Conservation (phyloP, 306 rosid genomes). For the Elaeagnus macrophylla region DNA sequence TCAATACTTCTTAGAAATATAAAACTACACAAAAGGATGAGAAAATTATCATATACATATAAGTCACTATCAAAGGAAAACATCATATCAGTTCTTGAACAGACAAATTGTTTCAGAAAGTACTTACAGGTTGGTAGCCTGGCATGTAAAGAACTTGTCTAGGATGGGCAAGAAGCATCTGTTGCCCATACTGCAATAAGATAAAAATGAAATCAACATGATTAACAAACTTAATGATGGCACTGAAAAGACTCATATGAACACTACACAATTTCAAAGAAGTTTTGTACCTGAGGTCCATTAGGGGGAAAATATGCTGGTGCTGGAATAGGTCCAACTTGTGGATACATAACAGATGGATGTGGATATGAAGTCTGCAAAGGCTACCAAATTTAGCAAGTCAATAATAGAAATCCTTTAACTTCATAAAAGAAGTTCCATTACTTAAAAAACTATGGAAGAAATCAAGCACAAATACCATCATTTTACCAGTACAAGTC, state of each 20-base stretch:
- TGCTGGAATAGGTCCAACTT: conserved; percentile 54
- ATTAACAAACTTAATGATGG: background rate
- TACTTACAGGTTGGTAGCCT: conserved; percentile 73
- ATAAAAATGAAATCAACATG: conserved; percentile 18
- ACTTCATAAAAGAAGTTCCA: background rate
- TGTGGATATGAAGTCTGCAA: conserved; percentile 61
- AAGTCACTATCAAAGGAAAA: background rate
- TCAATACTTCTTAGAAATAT: too few relatives aligned
- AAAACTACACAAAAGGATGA: background rate
- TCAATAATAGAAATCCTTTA: background rate
- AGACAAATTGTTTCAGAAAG: conserved; percentile 3
- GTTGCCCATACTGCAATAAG: conserved; percentile 75
- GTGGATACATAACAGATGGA: conserved; percentile 71
- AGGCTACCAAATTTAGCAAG: conserved; percentile 16
- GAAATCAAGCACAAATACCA: background rate
- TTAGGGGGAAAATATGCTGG: conserved; percentile 73
- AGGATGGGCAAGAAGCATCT: conserved; percentile 64
- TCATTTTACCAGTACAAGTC: background rate
- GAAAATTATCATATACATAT: background rate
- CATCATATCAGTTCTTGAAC: background rate
- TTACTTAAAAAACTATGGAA: background rate
- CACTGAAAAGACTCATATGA: background rate
- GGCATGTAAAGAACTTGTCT: conserved; percentile 77
- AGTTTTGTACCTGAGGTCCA: conserved; percentile 69
- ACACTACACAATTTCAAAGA: conserved; percentile 8